These are phyloP conservation scores for Cystoisospora suis DNA, from an alignment of 169 alveolate species.

Conservation along the genomic window DNA sequence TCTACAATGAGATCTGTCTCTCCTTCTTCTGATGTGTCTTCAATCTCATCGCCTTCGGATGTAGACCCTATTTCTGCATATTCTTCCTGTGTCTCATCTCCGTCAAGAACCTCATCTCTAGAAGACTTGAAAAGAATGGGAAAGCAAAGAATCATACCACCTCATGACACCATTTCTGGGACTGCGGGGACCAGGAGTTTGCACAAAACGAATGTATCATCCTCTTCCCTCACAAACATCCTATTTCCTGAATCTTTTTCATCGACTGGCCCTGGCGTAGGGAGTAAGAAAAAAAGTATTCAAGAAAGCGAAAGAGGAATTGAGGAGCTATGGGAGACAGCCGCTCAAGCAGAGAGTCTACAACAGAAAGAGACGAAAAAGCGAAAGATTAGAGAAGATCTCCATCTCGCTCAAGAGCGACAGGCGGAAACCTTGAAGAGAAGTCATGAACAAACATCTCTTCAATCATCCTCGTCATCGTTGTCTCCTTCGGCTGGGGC, in stretches of 20 bases:
- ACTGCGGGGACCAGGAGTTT: no score
- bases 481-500: background rate
- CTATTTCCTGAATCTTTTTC: background rate
- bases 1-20: no score
- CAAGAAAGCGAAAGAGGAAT: background rate
- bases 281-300: background rate
- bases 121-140: no score
- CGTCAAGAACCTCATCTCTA: no score
- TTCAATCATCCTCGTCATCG: background rate
- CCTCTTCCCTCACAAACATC: background rate
- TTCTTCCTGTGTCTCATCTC: no score
- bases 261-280: background rate
- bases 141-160: no score
- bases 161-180: no score
- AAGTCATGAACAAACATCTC: background rate
- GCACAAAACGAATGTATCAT: no score
- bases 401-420: background rate
- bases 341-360: background rate
- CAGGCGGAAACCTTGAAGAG: background rate
- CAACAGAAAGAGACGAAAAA: background rate
- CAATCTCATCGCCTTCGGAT: no score
- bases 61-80: no score
- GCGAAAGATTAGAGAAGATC: background rate
- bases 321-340: background rate
- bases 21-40: no score